These are phyloP conservation scores for Candida qinlingensis DNA, from an alignment of 805 yeast species.

Conservation along the genomic window DNA sequence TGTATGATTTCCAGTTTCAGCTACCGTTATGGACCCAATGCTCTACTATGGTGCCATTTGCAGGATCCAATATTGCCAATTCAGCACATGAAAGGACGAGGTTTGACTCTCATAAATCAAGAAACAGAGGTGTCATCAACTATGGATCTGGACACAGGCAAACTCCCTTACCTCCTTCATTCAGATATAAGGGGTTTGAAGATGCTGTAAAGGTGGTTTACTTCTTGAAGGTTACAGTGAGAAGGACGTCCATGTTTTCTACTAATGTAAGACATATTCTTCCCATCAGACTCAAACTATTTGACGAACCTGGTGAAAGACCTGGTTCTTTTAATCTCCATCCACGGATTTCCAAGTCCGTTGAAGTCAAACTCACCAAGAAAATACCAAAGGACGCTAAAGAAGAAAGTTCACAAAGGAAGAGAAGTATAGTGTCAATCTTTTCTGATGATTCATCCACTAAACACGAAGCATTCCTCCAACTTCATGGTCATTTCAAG, in stretches of 20 bases:
- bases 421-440: background rate
- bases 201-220: conserved; percentile 25
- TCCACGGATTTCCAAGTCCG: background rate
- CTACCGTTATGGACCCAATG: conserved; percentile 29
- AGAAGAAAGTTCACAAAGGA: background rate
- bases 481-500: too few species aligned
- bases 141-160: background rate
- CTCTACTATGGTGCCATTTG: conserved; percentile 10
- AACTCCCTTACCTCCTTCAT: conserved; percentile 8
- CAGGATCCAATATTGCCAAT: conserved; percentile 12
- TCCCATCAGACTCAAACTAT: conserved; percentile 40
- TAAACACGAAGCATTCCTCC: too few species aligned
- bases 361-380: background rate
- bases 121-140: background rate
- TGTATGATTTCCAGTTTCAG: conserved; percentile 36
- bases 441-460: too few species aligned
- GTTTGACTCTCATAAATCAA: conserved; percentile 3
- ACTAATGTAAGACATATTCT: conserved; percentile 40
- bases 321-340: background rate
- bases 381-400: background rate
- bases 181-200: background rate
- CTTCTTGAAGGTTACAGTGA: conserved; percentile 57
- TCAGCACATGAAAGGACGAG: conserved; percentile 14
- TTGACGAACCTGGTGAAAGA: conserved; percentile 9
- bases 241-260: conserved; percentile 43